Percentiles rank a stretch among this genome's conserved stretches.
phyloP scores from a whole-genome alignment of 257 asterid species.

The Eucommia ulmoides region DNA sequence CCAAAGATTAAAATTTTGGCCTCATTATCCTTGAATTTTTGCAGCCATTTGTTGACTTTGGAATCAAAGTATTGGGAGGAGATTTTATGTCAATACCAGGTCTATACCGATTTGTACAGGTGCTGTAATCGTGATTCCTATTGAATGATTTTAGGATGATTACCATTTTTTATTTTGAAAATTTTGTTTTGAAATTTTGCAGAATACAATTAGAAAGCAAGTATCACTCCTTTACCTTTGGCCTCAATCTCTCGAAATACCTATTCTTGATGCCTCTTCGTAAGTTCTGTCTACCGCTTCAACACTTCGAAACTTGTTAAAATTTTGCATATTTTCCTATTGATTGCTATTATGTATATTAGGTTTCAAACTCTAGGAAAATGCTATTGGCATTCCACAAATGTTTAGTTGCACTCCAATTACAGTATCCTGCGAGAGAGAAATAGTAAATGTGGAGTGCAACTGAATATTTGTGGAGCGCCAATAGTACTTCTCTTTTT shows the following conservation, averaged over 20 bases:
- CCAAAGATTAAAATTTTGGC: too few species aligned
- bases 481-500: too few species aligned
- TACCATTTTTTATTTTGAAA: not conserved
- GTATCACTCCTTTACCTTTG: constrained; percentile 67
- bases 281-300: constrained; percentile 31
- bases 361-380: too few species aligned
- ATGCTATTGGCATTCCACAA: too few species aligned
- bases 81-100: constrained; percentile 85
- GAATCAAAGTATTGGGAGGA: constrained; percentile 65
- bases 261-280: constrained; percentile 76
- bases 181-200: constrained; percentile 16
- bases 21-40: constrained; percentile 8
- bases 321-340: not conserved
- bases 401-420: too few species aligned
- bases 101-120: constrained; percentile 75
- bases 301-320: not conserved
- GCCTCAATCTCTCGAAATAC: constrained; percentile 77
- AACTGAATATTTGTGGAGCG: too few species aligned
- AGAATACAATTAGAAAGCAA: constrained; percentile 60
- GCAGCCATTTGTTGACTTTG: constrained; percentile 80
- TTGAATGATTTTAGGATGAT: not conserved
- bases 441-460: too few species aligned
- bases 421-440: too few species aligned
- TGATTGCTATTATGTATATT: too few species aligned
- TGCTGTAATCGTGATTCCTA: constrained; percentile 6